Percentiles rank a stretch among this genome's conserved stretches.
phyloP scores from a whole-genome alignment of 345 rosid species.

The Anastatica hierochuntica region DNA sequence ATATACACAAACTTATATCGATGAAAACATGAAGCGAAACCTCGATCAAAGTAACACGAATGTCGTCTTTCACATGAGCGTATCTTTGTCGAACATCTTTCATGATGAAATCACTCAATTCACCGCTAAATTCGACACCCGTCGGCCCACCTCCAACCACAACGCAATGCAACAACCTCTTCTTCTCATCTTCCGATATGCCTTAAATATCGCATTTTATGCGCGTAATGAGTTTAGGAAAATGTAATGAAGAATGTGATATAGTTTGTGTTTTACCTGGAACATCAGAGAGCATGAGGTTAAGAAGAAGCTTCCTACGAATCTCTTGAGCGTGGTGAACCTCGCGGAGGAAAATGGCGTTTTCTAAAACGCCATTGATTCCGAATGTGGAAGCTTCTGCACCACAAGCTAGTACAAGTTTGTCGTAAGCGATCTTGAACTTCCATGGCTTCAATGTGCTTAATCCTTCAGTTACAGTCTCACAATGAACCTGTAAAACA shows the following conservation, averaged over 20 bases:
- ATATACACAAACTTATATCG: no score
- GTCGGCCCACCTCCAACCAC: constrained; percentile 97
- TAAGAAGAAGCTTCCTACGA: constrained; percentile 79
- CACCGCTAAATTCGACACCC: constrained; percentile 95
- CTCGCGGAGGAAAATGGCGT: constrained; percentile 85
- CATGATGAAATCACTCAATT: constrained; percentile 89
- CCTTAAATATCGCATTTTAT: constrained; percentile 32
- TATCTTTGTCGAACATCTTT: constrained; percentile 70
- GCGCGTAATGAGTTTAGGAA: not conserved
- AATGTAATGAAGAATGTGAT: not conserved
- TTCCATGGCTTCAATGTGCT: constrained; percentile 50
- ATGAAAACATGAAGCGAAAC: constrained; percentile 20
- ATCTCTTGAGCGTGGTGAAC: constrained; percentile 93
- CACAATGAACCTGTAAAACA: constrained; percentile 59
- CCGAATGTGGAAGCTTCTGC: constrained; percentile 93
- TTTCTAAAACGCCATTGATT: constrained; percentile 74
- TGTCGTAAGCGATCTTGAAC: constrained; percentile 87
- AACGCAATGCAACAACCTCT: constrained; percentile 71
- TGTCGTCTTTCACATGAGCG: constrained; percentile 61
- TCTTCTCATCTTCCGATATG: constrained; percentile 65
- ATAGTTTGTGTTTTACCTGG: constrained; percentile 48
- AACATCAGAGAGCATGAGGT: constrained; percentile 87
- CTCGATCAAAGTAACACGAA: constrained; percentile 88
- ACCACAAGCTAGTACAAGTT: constrained; percentile 78
- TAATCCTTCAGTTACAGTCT: constrained; percentile 47